Conservation (phyloP, 495 filamentous ascomycete genomes). For the Aspergillus mulundensis region DNA sequence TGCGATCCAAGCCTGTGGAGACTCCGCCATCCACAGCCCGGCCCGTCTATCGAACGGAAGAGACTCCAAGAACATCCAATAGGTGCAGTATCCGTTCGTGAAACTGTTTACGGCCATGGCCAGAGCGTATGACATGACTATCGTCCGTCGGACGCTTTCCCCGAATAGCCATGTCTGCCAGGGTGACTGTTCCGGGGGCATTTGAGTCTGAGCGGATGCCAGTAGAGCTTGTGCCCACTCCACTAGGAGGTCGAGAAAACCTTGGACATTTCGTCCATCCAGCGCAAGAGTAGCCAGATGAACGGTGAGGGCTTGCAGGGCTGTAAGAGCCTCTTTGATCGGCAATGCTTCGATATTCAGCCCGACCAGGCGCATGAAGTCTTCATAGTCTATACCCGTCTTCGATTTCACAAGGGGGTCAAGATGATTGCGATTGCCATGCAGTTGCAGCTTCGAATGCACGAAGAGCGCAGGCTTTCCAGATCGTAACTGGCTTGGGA, state of each 20-base stretch:
- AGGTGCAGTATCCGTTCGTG: conserved; percentile 2
- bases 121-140: conserved; percentile 1
- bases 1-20: conserved; percentile 4
- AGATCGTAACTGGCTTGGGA: no score
- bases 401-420: no score
- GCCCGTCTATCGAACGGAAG: conserved; percentile 3
- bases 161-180: conserved; percentile 6
- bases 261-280: no score
- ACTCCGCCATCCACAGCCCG: conserved; percentile 3
- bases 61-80: conserved; percentile 5
- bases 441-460: no score
- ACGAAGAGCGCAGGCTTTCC: no score
- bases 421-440: no score
- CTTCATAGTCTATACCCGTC: no score
- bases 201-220: not conserved
- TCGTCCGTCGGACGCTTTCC: conserved; percentile 6
- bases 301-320: no score
- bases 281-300: not conserved
- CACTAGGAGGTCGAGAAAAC: not conserved
- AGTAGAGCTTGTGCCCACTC: not conserved
- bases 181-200: not conserved
- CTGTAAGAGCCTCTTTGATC: no score
- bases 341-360: no score
- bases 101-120: not conserved
- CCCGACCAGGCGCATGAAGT: no score